Evolutionary conservation across 2,329 filamentous ascomycete genomes (phyloP).

Genomic region (Dothideomycetes sp.): DNA sequence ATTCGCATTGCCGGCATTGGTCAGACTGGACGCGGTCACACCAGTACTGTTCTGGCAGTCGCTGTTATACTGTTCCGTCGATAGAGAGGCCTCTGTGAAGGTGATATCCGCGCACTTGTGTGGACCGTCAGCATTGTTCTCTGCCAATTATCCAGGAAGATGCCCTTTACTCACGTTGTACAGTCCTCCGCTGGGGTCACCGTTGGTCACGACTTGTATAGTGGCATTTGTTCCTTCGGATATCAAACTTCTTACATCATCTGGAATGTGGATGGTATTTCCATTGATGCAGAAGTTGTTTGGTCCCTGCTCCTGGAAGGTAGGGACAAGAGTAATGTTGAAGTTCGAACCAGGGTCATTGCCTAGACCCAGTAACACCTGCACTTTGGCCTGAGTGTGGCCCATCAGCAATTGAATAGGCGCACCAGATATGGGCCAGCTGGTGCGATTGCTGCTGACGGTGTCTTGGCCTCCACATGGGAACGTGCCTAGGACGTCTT

Average conservation of each 20-base stretch:
- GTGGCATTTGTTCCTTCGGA: slow-evolving; percentile 52
- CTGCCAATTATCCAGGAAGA: not conserved
- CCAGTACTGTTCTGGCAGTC: slow-evolving; percentile 50
- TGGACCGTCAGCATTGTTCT: not conserved
- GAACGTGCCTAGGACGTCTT: slow-evolving; percentile 34
- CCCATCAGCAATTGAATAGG: slow-evolving; percentile 42
- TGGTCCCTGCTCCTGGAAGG: slow-evolving; percentile 48
- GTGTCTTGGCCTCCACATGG: slow-evolving; percentile 42
- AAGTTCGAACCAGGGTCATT: slow-evolving; percentile 47
- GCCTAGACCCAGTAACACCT: slow-evolving; percentile 43
- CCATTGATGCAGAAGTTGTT: slow-evolving; percentile 55
- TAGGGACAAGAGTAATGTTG: slow-evolving; percentile 55
- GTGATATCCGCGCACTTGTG: slow-evolving; percentile 63
- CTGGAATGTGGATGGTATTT: slow-evolving; percentile 41
- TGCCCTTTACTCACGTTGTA: slow-evolving; percentile 43
- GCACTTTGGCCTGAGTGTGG: slow-evolving; percentile 41
- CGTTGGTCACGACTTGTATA: slow-evolving; percentile 58
- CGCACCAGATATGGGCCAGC: slow-evolving; percentile 37
- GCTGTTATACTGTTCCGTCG: slow-evolving; percentile 30
- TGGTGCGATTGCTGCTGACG: slow-evolving; percentile 32
- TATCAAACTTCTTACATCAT: slow-evolving; percentile 37
- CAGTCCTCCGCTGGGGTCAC: slow-evolving; percentile 46
- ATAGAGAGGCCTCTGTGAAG: slow-evolving; percentile 44
- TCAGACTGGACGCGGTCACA: slow-evolving; percentile 34
- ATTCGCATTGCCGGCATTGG: slow-evolving; percentile 19